Evolutionary conservation across 2,329 filamentous ascomycete genomes (phyloP), one percentile per base, ranked within the genome.

Genomic region (Fusarium tjaetaba): DNA sequence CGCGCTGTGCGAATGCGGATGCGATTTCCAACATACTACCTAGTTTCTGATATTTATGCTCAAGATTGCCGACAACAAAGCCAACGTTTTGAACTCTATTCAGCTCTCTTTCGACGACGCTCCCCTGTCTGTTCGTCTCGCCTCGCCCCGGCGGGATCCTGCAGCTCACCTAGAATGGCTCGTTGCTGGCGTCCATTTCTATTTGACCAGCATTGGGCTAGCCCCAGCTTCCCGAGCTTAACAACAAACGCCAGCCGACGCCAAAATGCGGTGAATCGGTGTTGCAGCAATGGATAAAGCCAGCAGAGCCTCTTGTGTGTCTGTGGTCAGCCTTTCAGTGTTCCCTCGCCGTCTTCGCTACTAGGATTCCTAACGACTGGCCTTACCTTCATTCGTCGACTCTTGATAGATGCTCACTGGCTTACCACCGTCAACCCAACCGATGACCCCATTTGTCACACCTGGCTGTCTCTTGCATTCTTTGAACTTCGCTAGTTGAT

Each of bases 201-300:
- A 75, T 70, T 75, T 60, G 75, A 68, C 68, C 65, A 74, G 68
- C 48, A 65, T 48, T 55, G 62, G 71, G 57, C 67, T 64, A 74
- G 62, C 60, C 68, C 65, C 72, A 74, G 70, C 61, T 66, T 59
- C 52, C 71, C 68, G 74, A 76, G 61, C 60, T 68, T 67, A 53
- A 74, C 65, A 73, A 63, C 65, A 70, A 67, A 65, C 76, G 61
- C 65, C 57, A 71, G 73, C 71, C 71, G 68, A 70, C 69, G 72
- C 69, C 76, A 78, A 78, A 78, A 77, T 78, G 77, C 77, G 77
- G 77, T 78, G 77, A 78, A 78, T 77, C 69, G 55, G 58, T 57
- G 48, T 58, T 68, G 59, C 58, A 70, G 60, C 61, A 65, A 53
- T 72, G 61, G 49, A 68, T 61, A 66, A 61, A 70, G 65, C 61